These are phyloP conservation scores for Acidomyces sp. DNA, from an alignment of 495 filamentous ascomycete genomes.

Conservation along the genomic window DNA sequence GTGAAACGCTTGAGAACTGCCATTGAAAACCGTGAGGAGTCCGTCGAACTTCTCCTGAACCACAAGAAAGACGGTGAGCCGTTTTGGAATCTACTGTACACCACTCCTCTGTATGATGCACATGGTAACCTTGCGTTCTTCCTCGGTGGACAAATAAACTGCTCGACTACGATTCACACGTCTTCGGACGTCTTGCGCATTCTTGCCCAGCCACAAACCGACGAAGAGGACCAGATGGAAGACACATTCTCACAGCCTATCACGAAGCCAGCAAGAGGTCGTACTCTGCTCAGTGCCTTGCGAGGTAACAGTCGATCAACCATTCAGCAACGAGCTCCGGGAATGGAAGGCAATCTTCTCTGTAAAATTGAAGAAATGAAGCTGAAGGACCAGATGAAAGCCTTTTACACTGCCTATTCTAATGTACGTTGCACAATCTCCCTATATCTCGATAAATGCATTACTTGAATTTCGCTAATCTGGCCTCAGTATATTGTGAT, in stretches of 20 bases:
- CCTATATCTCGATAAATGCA: constrained; percentile 1
- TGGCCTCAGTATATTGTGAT: constrained; percentile 28
- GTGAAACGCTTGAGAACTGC: constrained; percentile 32
- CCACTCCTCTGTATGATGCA: constrained; percentile 35
- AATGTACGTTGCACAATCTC: constrained; percentile 28
- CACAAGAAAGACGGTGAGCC: constrained; percentile 39
- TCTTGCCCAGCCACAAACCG: constrained; percentile 26
- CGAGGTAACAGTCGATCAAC: constrained; percentile 21
- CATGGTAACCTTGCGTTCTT: constrained; percentile 35
- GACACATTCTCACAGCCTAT: background rate
- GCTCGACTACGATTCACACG: constrained; percentile 38
- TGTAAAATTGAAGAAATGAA: constrained; percentile 30
- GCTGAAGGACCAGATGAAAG: constrained; percentile 32
- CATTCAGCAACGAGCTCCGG: constrained; percentile 20
- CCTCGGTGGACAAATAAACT: constrained; percentile 45
- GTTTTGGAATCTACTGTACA: constrained; percentile 44
- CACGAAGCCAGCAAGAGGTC: constrained; percentile 11
- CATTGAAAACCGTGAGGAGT: constrained; percentile 32
- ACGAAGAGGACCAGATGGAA: constrained; percentile 10
- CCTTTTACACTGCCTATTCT: constrained; percentile 38
- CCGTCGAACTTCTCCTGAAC: constrained; percentile 40
- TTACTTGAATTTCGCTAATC: background rate
- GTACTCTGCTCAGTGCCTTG: constrained; percentile 26
- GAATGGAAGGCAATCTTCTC: constrained; percentile 31
- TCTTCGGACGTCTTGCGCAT: constrained; percentile 38